Conservation (phyloP, 805 yeast species). For the Kodamaea kaohsiungensis region DNA sequence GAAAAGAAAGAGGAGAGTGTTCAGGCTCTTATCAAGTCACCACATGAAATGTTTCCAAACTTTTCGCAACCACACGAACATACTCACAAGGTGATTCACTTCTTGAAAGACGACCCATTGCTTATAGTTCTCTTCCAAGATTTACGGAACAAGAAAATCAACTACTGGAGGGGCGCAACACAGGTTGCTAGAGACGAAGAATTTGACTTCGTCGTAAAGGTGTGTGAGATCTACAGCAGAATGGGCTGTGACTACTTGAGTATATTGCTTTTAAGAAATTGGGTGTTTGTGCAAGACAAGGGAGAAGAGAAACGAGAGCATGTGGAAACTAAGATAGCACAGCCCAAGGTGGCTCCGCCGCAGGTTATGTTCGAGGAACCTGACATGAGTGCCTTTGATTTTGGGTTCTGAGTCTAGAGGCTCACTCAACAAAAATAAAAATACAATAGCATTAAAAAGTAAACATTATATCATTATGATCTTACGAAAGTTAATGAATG, state of each 20-base stretch:
- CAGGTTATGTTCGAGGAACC: constrained; percentile 65
- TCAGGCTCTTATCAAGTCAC: constrained; percentile 63
- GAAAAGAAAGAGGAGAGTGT: constrained; percentile 46
- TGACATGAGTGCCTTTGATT: constrained; percentile 72
- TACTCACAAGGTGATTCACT: constrained; percentile 18
- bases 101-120: constrained; percentile 79
- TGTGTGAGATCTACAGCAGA: constrained; percentile 66
- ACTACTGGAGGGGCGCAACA: constrained; percentile 51
- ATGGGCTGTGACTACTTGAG: constrained; percentile 92
- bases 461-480: too few relatives aligned
- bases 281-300: constrained; percentile 51
- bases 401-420: constrained; percentile 22
- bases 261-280: constrained; percentile 58
- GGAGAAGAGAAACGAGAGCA: not conserved
- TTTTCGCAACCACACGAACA: not conserved
- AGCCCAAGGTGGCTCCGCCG: constrained; percentile 39
- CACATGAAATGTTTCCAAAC: constrained; percentile 32
- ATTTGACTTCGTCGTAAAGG: constrained; percentile 59
- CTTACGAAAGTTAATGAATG: too few relatives aligned
- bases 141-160: constrained; percentile 54
- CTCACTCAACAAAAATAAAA: too few relatives aligned
- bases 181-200: constrained; percentile 51
- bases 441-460: too few relatives aligned
- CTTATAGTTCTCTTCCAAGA: constrained; percentile 63
- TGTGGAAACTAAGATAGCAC: constrained; percentile 15